A percentile compares a stretch with the other conserved stretches of the same genome.
phyloP scores from a whole-genome alignment of 78 protist genomes.

The Dictyostelium purpureum region DNA sequence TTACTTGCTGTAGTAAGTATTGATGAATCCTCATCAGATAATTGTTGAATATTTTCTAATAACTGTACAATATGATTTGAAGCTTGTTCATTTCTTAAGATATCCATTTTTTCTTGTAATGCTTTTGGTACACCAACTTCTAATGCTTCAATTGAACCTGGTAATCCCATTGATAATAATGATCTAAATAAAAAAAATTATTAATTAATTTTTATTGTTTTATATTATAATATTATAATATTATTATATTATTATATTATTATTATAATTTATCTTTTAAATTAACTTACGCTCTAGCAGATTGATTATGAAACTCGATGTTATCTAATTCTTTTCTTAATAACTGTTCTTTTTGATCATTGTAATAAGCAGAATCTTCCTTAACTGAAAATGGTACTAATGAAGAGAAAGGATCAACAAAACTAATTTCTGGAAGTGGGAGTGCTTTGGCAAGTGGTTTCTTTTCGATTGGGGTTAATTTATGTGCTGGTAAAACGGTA shows the following conservation, averaged over 20 bases:
- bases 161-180: slow-evolving; percentile 75
- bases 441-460: slow-evolving; percentile 53
- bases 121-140: slow-evolving; percentile 78
- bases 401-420: slow-evolving; percentile 50
- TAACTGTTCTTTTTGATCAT: slow-evolving; percentile 66
- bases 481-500: slow-evolving; percentile 48
- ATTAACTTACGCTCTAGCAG: slow-evolving; percentile 61
- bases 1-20: slow-evolving; percentile 20
- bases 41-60: slow-evolving; percentile 15
- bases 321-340: slow-evolving; percentile 48
- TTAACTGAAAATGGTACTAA: slow-evolving; percentile 73
- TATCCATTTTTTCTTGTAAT: slow-evolving; percentile 71
- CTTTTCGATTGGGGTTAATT: slow-evolving; percentile 68
- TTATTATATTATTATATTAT: too few species aligned
- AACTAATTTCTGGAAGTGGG: slow-evolving; percentile 60
- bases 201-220: neutral
- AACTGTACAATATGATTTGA: neutral
- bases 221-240: neutral
- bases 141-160: slow-evolving; percentile 77
- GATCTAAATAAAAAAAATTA: slow-evolving; percentile 16
- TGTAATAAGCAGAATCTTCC: slow-evolving; percentile 68
- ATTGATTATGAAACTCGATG: slow-evolving; percentile 55
- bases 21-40: slow-evolving; percentile 36
- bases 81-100: slow-evolving; percentile 47
- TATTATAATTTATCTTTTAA: too few species aligned